These are phyloP conservation scores for Umbelopsis sp. DNA, from an alignment of 192 early-diverging fungal genomes.

Conservation along the genomic window DNA sequence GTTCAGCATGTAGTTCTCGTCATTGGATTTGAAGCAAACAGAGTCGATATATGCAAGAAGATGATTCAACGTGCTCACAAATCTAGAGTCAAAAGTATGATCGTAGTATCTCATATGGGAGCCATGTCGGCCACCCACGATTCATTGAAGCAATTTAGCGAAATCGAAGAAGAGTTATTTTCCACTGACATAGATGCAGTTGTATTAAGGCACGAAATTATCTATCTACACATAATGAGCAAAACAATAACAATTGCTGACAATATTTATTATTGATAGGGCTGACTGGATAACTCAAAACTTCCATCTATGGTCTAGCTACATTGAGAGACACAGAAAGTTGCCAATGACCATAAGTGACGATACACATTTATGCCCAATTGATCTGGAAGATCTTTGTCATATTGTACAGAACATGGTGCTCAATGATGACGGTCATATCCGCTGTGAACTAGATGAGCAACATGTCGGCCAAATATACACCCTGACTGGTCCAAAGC, in stretches of 20 bases:
- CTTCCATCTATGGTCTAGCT: constrained; percentile 35
- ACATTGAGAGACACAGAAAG: constrained; percentile 24
- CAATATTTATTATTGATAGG: constrained; percentile 17
- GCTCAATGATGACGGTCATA: neutral
- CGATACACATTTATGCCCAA: constrained; percentile 24
- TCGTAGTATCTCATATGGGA: constrained; percentile 35
- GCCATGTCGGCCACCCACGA: constrained; percentile 19
- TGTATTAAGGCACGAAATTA: constrained; percentile 29
- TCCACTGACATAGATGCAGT: constrained; percentile 23
- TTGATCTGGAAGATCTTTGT: constrained; percentile 33
- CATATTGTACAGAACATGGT: constrained; percentile 10
- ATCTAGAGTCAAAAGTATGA: constrained; percentile 28
- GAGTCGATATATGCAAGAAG: constrained; percentile 23
- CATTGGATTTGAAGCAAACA: constrained; percentile 27
- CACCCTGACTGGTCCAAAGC: constrained; percentile 30
- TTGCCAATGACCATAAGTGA: constrained; percentile 24
- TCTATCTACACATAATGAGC: neutral
- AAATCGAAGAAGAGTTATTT: constrained; percentile 31
- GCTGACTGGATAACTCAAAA: constrained; percentile 34
- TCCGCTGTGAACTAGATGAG: constrained; percentile 16
- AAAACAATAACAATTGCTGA: neutral
- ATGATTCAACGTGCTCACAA: constrained; percentile 23
- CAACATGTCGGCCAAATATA: constrained; percentile 32
- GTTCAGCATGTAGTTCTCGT: constrained; percentile 29
- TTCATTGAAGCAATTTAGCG: constrained; percentile 25